Conservation (phyloP, 2,329 filamentous ascomycete species). For the Graphilbum ipis-grandicollis region DNA sequence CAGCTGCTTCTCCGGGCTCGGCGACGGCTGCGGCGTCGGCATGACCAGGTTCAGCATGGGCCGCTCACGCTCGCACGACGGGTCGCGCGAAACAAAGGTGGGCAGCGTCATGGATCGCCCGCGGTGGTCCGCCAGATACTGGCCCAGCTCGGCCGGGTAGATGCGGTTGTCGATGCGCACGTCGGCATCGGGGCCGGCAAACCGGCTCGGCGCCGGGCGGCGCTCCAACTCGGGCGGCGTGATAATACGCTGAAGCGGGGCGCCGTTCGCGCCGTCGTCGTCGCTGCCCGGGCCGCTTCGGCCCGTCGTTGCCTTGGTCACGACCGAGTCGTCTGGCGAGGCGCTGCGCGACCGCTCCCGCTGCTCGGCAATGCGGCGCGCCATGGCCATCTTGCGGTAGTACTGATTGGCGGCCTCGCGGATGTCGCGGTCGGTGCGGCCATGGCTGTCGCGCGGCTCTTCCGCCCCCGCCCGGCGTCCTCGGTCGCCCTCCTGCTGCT, state of each 20-base stretch:
- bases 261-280: constrained; percentile 17
- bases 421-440: constrained; percentile 9
- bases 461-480: constrained; percentile 5
- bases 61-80: constrained; percentile 35
- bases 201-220: constrained; percentile 27
- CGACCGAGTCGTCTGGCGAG: constrained; percentile 34
- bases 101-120: constrained; percentile 11
- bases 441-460: constrained; percentile 5
- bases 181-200: constrained; percentile 44
- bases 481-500: constrained; percentile 9
- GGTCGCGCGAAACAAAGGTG: constrained; percentile 28
- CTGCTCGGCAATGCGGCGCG: constrained; percentile 34
- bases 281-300: constrained; percentile 2
- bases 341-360: constrained; percentile 33
- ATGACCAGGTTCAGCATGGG: constrained; percentile 43
- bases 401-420: constrained; percentile 39
- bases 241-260: constrained; percentile 29
- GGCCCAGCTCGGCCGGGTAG: constrained; percentile 29
- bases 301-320: constrained; percentile 26
- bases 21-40: constrained; percentile 47
- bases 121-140: constrained; percentile 12
- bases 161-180: constrained; percentile 43
- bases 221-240: constrained; percentile 36
- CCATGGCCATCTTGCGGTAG: constrained; percentile 37
- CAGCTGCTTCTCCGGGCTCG: constrained; percentile 25